phyloP scores from a whole-genome alignment of 371 early-diverging fungal genomes.

The Haplosporangium sp. region DNA sequence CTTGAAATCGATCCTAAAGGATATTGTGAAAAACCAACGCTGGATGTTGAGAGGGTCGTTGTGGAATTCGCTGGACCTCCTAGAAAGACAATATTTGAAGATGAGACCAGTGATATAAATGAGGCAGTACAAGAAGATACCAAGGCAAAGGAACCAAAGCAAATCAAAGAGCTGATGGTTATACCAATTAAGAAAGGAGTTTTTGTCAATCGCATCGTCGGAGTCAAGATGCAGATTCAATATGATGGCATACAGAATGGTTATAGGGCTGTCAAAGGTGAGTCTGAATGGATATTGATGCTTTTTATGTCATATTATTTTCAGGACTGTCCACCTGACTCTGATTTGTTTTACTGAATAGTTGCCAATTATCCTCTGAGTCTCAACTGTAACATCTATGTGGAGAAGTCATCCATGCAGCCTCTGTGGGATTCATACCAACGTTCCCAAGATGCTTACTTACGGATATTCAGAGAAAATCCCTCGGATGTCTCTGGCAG shows the following conservation, averaged over 20 bases:
- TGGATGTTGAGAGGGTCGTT: conserved; percentile 33
- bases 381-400: conserved; percentile 37
- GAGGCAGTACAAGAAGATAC: neutral
- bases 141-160: neutral
- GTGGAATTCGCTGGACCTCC: conserved; percentile 39
- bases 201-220: conserved; percentile 36
- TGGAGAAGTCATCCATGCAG: conserved; percentile 35
- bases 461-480: conserved; percentile 20
- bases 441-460: conserved; percentile 36
- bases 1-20: conserved; percentile 44
- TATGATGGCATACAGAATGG: conserved; percentile 39
- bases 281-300: neutral
- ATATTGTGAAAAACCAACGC: conserved; percentile 42
- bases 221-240: conserved; percentile 45
- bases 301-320: neutral
- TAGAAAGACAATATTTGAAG: conserved; percentile 35
- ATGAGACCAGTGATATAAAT: conserved; percentile 1
- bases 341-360: neutral
- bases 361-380: conserved; percentile 40
- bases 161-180: conserved; percentile 30
- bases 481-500: neutral
- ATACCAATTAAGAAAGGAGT: conserved; percentile 48
- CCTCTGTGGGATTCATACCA: conserved; percentile 49
- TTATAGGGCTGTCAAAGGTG: conserved; percentile 48
- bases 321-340: neutral